Conservation (phyloP, 768 basidiomycete genomes). For the Amyloporia xantha region DNA sequence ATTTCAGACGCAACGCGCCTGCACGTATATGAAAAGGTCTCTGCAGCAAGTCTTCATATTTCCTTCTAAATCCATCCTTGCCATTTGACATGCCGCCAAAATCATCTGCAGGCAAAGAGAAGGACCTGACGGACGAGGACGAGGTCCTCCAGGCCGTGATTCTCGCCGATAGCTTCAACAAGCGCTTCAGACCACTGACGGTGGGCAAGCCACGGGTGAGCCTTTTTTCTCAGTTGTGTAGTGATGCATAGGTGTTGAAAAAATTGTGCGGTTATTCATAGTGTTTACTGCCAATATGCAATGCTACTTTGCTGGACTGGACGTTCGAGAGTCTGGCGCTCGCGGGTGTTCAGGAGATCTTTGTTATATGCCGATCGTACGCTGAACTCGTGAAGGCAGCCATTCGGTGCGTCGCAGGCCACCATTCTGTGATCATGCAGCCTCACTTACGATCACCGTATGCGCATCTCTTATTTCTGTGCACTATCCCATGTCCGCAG, state of each 20-base stretch:
- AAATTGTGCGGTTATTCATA: constrained; percentile 22
- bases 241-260: constrained; percentile 12
- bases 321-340: constrained; percentile 91
- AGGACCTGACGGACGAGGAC: constrained; percentile 63
- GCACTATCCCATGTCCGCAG: constrained; percentile 29
- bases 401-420: constrained; percentile 55
- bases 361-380: constrained; percentile 91
- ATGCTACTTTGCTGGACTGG: constrained; percentile 91
- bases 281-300: constrained; percentile 93
- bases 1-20: constrained; percentile 2
- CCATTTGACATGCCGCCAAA: constrained; percentile 57
- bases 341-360: constrained; percentile 95
- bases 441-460: constrained; percentile 9
- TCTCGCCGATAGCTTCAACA: constrained; percentile 95
- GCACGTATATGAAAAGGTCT: neutral
- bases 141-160: constrained; percentile 92
- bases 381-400: constrained; percentile 79
- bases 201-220: constrained; percentile 79
- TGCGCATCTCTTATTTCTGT: neutral
- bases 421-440: neutral
- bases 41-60: neutral
- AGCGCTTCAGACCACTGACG: constrained; percentile 87
- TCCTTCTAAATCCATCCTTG: neutral
- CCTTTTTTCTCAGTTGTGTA: constrained; percentile 11
- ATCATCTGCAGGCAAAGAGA: constrained; percentile 50